Conservation (phyloP, 768 basidiomycete species). For the Fibroporia radiculosa region DNA sequence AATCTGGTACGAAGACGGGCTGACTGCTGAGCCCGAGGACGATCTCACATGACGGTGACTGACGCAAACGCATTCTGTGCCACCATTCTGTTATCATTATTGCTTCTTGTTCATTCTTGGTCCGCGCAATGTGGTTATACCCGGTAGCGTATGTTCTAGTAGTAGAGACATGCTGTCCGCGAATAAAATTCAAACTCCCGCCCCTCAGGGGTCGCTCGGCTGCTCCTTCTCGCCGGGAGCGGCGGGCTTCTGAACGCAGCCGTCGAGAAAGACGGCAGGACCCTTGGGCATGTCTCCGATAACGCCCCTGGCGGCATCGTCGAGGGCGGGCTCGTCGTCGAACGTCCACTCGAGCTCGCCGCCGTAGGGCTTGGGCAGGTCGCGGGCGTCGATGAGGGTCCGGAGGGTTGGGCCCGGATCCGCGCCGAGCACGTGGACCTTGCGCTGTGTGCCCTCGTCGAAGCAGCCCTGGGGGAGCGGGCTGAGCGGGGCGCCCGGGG, state of each 20-base stretch:
- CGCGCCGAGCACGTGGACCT: constrained; percentile 67
- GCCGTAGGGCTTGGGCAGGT: constrained; percentile 67
- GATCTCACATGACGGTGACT: constrained; percentile 11
- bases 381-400: constrained; percentile 36
- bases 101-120: not conserved
- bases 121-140: not conserved
- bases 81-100: constrained; percentile 4
- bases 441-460: constrained; percentile 69
- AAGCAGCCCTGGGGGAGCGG: constrained; percentile 64
- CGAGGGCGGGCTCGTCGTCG: constrained; percentile 58
- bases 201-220: not conserved
- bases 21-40: constrained; percentile 50
- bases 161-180: not conserved
- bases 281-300: constrained; percentile 50
- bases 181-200: not conserved
- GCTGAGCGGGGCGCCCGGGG: not conserved
- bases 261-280: constrained; percentile 42
- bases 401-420: constrained; percentile 47
- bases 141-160: not conserved
- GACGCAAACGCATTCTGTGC: not conserved
- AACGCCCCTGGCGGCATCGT: constrained; percentile 39
- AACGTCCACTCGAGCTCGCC: constrained; percentile 68
- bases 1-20: constrained; percentile 78
- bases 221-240: not conserved
- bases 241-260: constrained; percentile 20